These are phyloP conservation scores for Pichia sp. DNA, from an alignment of 1,139 yeast species.

Conservation along the genomic window DNA sequence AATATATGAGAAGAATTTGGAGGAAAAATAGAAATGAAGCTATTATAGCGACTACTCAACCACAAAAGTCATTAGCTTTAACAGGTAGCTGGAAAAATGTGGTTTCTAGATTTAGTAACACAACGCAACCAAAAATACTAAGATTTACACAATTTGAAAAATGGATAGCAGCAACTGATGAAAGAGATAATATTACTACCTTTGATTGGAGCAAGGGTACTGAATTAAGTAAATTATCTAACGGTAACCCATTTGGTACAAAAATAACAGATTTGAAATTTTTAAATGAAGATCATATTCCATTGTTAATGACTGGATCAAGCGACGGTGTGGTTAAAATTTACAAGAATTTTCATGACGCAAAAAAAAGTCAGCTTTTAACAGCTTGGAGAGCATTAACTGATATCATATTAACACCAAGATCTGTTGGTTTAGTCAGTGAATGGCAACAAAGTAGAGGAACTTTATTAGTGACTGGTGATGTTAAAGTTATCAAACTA, in stretches of 20 bases:
- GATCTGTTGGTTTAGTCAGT: conserved; percentile 76
- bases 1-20: conserved; percentile 81
- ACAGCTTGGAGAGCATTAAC: conserved; percentile 94
- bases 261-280: conserved; percentile 82
- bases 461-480: conserved; percentile 86
- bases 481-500: conserved; percentile 79
- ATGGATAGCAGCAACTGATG: conserved; percentile 74
- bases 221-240: conserved; percentile 64
- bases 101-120: conserved; percentile 58
- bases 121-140: conserved; percentile 71
- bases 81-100: conserved; percentile 81
- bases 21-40: conserved; percentile 82
- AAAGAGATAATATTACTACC: conserved; percentile 73
- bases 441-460: conserved; percentile 99
- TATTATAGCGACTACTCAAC: conserved; percentile 83
- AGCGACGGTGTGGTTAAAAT: conserved; percentile 90
- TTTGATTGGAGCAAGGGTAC: conserved; percentile 79
- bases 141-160: conserved; percentile 89
- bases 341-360: conserved; percentile 67
- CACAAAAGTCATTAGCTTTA: conserved; percentile 77
- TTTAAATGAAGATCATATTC: conserved; percentile 86
- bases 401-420: conserved; percentile 72
- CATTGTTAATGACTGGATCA: conserved; percentile 80
- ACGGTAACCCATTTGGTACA: conserved; percentile 82
- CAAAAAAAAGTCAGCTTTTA: conserved; percentile 53